Conservation (phyloP, 2,329 filamentous ascomycete species). For the Harringtonia aguacate region DNA sequence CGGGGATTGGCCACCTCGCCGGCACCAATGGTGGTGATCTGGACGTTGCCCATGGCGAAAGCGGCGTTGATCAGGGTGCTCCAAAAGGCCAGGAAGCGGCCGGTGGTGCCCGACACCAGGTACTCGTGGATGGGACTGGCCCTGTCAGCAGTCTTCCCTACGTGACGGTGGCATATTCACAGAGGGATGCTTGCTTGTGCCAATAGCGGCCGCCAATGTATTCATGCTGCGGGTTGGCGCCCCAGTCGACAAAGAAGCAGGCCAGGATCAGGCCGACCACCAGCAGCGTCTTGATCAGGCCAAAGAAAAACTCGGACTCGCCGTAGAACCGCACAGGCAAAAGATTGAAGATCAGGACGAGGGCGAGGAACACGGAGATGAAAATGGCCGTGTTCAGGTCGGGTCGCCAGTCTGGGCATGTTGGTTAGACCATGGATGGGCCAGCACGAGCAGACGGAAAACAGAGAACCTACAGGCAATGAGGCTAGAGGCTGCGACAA, state of each 20-base stretch:
- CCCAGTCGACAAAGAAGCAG: conserved; percentile 48
- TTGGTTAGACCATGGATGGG: not conserved
- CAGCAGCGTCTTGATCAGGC: conserved; percentile 31
- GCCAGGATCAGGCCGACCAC: conserved; percentile 42
- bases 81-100: conserved; percentile 30
- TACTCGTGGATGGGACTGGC: conserved; percentile 28
- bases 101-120: conserved; percentile 23
- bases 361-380: not conserved
- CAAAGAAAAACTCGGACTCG: conserved; percentile 8
- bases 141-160: too few relatives aligned
- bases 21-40: conserved; percentile 7
- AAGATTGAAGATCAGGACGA: not conserved
- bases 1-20: conserved; percentile 12
- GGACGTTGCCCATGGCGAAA: conserved; percentile 35
- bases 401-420: conserved; percentile 2
- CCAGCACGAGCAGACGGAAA: not conserved
- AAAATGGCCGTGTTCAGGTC: conserved; percentile 1
- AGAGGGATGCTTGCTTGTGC: conserved; percentile 47
- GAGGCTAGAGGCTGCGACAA: not conserved
- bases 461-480: not conserved
- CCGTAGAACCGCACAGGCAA: conserved; percentile 24
- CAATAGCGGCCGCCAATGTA: conserved; percentile 51
- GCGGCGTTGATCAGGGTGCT: conserved; percentile 36
- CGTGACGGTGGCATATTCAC: too few relatives aligned
- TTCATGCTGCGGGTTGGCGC: conserved; percentile 39